Base-by-base conservation (phyloP, 2,329 filamentous ascomycete species). In the Penicillium sp. region DNA sequence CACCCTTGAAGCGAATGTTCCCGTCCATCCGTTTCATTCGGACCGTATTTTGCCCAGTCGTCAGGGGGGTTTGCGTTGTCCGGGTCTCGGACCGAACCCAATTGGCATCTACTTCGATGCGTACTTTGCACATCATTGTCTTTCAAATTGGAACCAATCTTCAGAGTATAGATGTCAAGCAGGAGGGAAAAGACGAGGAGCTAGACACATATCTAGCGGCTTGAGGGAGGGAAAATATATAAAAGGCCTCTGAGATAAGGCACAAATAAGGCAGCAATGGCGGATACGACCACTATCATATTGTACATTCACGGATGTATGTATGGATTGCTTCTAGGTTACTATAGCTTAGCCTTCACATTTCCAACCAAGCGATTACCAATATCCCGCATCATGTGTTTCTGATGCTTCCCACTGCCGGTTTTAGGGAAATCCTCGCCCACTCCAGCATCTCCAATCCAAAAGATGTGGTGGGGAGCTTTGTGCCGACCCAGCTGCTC, bases 381-480 rank as follows among this genome's bases (percentile, higher is more conserved):
- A 45, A 71, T 69, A 49, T 77, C 81, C 59, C 75, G 70, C 61
- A 85, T 60, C 10, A 85, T 63, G 55, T 82, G 64, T 51, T 88
- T 88, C 66, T 84, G 80, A 55, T 87, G 80, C 73, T 88, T 88
- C 4, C 85, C 85, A 64, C 85, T 88, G 0, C 85, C 85, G 6
- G 85, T 88, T 68, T 86, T 74, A 6, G 85, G 85, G 29, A 86
- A 84, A 79, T 23, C 64, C 13, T 40, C 50, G 1, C 55, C 56
- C 18, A 86, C 78, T 10, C 78, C 79, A 10, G 76, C 77, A 57
- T 81, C 72, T 0, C 88, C 88, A 11, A 91, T 75, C 86, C 88
- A 90, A 66, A 90, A 90, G 19, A 91, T 68, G 67, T 90, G 81
- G 2, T 80, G 74, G 0, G 88, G 88, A 2, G 85, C 82, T 58